Base-by-base conservation (phyloP, 495 filamentous ascomycete genomes). In the Penicillium robsamsonii region DNA sequence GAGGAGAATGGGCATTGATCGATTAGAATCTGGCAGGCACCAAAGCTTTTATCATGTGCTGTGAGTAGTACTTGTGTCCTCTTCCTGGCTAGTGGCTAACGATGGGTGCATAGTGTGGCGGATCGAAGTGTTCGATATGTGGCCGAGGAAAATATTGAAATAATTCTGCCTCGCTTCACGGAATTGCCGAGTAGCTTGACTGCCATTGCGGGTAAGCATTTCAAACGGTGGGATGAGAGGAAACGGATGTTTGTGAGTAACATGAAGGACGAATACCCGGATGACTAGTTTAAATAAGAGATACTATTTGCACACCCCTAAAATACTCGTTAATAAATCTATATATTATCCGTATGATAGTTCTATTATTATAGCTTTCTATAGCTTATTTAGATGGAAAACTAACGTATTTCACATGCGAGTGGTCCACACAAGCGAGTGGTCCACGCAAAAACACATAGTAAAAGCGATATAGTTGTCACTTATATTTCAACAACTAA, bases 11-110 rank as follows among this genome's bases (percentile, higher is more conserved):
- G 70, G 76, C 22, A 79, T 91, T 41, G 84, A 89, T 70, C 70
- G 71, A 5, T 62, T 91, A 24, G 69, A 74, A 15, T 70, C 75
- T 55, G 89, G 87, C n/a, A 75, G 84, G 44, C 72, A 85, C 47
- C 89, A 92, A 69, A 87, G 84, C 50, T 96, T 91, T 65, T 96
- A 96, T 63, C 86, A 92, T 65, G 86, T 87, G 56, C 66, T 96
- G 91, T 95, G 73, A 66, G 90, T 84, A 43, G 18, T 13, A 3
- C 22, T 13, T 17, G 7, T 27, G 15, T 40, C 9, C 42, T 53
- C 5, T 6, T 18, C 31, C 3, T 22, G 1, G 27, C 17, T 12
- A 53, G 6, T 15, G 1, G 30, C 17, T 13, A 53, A 46, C 55
- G 46, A 56, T 45, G 30, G 57, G 30, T 60, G 33, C 44, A 18